phyloP scores from a whole-genome alignment of 768 basidiomycete genomes.

The Hygrophoropsis aurantiaca region DNA sequence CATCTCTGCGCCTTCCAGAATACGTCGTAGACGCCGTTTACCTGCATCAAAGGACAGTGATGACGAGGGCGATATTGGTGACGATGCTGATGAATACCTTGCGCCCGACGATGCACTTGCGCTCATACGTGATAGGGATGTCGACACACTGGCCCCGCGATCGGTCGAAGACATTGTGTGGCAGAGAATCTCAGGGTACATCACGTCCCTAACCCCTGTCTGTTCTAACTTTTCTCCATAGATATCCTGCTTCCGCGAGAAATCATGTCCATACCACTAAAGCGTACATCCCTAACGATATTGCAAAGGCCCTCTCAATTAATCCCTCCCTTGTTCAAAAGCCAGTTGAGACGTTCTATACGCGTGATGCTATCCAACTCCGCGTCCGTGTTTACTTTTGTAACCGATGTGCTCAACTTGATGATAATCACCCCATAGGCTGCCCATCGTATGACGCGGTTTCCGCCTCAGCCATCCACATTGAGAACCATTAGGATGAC shows the following conservation, averaged over 20 bases:
- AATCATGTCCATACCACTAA: conserved; percentile 76
- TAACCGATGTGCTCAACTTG: not conserved
- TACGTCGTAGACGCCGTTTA: conserved; percentile 45
- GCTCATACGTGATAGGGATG: conserved; percentile 52
- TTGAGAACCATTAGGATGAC: conserved; percentile 75
- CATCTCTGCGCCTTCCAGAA: conserved; percentile 64
- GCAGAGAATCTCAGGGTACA: conserved; percentile 67
- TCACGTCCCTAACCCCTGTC: not conserved
- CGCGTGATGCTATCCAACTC: conserved; percentile 86
- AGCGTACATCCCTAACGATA: conserved; percentile 76
- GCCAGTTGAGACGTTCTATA: conserved; percentile 92
- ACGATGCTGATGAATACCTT: conserved; percentile 52
- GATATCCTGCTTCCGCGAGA: conserved; percentile 68
- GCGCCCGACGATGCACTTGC: conserved; percentile 60
- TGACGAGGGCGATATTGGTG: conserved; percentile 44
- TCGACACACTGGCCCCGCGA: conserved; percentile 59
- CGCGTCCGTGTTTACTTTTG: conserved; percentile 54
- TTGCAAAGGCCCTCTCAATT: conserved; percentile 68
- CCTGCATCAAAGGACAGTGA: conserved; percentile 45
- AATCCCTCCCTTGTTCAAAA: conserved; percentile 77
- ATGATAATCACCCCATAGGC: conserved; percentile 45
- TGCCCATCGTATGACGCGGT: conserved; percentile 87
- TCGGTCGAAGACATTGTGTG: conserved; percentile 67
- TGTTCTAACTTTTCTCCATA: conserved; percentile 21
- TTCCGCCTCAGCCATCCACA: conserved; percentile 69